These are phyloP conservation scores for Vanrija sp. DNA, from an alignment of 1,284 basidiomycete species.

Conservation along the genomic window DNA sequence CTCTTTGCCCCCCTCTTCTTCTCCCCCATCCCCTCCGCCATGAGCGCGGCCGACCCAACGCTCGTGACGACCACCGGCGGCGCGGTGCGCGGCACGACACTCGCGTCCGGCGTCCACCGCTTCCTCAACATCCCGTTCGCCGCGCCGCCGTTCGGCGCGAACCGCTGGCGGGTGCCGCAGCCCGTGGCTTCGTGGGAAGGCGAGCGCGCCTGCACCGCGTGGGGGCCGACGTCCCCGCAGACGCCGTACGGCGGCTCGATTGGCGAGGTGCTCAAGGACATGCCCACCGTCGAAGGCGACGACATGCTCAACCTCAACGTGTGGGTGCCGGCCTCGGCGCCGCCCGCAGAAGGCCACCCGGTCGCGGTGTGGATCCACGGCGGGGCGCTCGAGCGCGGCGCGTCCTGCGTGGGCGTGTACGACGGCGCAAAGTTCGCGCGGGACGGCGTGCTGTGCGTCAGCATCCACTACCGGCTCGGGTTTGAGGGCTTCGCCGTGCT, in stretches of 20 bases:
- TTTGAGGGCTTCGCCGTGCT: not conserved
- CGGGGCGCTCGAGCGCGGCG: slow-evolving; percentile 1
- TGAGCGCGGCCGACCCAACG: no score
- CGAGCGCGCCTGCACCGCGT: not conserved
- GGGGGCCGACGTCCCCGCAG: not conserved
- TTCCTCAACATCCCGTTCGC: slow-evolving; percentile 6
- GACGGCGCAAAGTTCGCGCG: not conserved
- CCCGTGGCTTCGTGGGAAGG: not conserved
- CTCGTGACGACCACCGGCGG: not conserved
- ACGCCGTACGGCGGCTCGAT: not conserved
- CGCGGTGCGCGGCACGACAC: not conserved
- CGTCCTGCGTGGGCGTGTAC: not conserved
- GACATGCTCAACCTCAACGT: not conserved
- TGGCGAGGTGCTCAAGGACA: not conserved
- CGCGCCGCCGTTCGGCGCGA: not conserved
- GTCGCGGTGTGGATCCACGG: not conserved
- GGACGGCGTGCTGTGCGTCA: not conserved
- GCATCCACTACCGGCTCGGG: not conserved
- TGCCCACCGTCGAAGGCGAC: not conserved
- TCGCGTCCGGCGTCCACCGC: not conserved
- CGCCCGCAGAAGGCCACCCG: not conserved
- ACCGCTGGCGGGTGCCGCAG: not conserved
- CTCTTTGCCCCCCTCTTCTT: no score
- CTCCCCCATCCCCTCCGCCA: no score
- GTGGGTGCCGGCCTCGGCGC: not conserved